phyloP scores from a whole-genome alignment of 2,329 filamentous ascomycete genomes.

The Neofusicoccum sp. region DNA sequence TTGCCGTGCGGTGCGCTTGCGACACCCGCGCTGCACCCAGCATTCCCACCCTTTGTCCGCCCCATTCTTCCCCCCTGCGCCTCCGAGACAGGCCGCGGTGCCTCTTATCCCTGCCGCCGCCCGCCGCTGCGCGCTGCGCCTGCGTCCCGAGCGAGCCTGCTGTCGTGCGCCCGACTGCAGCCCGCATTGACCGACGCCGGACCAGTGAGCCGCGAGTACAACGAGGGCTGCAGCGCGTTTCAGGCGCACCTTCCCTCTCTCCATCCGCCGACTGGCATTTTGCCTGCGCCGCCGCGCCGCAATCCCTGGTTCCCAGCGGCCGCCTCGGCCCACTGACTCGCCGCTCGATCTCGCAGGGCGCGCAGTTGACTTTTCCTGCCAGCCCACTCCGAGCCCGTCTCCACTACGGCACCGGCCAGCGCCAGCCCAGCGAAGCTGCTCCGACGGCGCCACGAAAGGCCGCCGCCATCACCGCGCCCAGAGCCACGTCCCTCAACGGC shows the following conservation, averaged over 20 bases:
- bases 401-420: slow-evolving; percentile 13
- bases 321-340: slow-evolving; percentile 18
- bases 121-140: not conserved
- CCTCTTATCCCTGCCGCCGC: slow-evolving; percentile 9
- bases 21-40: slow-evolving; percentile 4
- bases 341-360: slow-evolving; percentile 5
- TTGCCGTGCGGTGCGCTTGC: not conserved
- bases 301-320: slow-evolving; percentile 17
- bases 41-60: slow-evolving; percentile 17
- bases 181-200: slow-evolving; percentile 14
- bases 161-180: slow-evolving; percentile 18
- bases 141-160: not conserved
- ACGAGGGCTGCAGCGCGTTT: slow-evolving; percentile 18
- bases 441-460: slow-evolving; percentile 13
- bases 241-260: slow-evolving; percentile 19
- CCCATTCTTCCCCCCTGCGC: slow-evolving; percentile 14
- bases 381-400: slow-evolving; percentile 13
- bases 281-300: slow-evolving; percentile 5
- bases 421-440: slow-evolving; percentile 13
- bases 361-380: slow-evolving; percentile 8
- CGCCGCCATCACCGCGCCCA: slow-evolving; percentile 6
- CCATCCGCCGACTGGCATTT: slow-evolving; percentile 17
- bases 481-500: slow-evolving; percentile 14
- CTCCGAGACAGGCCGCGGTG: slow-evolving; percentile 5
- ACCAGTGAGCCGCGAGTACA: slow-evolving; percentile 14